A percentile compares a stretch with the other conserved stretches of the same genome.
Evolutionary conservation across 352 stramenopile genomes (phyloP).

Genomic region (Elongisporangium senticosum): DNA sequence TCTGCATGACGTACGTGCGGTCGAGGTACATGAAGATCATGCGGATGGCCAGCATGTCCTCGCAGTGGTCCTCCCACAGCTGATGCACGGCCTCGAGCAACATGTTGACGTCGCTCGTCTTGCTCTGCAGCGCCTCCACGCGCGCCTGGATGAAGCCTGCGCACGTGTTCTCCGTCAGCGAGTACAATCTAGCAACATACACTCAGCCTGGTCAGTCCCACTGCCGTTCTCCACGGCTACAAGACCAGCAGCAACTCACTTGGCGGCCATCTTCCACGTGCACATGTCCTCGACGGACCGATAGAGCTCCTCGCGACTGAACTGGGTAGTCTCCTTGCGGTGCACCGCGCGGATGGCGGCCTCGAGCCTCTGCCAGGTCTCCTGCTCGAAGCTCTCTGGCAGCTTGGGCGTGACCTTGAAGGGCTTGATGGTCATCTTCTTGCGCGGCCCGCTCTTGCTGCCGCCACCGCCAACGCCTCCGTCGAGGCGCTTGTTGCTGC

Average conservation of each 20-base stretch:
- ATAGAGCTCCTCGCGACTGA: conserved; percentile 82
- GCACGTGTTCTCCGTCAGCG: conserved; percentile 63
- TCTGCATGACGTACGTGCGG: conserved; percentile 87
- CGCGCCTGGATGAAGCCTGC: conserved; percentile 50
- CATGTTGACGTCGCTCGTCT: conserved; percentile 53
- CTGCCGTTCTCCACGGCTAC: conserved; percentile 1
- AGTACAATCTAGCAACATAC: conserved; percentile 36
- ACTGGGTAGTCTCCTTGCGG: conserved; percentile 51
- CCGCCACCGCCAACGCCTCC: conserved; percentile 3
- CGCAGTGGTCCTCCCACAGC: conserved; percentile 89
- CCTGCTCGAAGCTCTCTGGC: conserved; percentile 66
- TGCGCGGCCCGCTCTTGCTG: conserved; percentile 23
- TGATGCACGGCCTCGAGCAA: conserved; percentile 76
- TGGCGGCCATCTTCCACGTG: conserved; percentile 89
- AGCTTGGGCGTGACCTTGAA: conserved; percentile 78
- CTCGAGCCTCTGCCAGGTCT: conserved; percentile 72
- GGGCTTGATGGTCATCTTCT: conserved; percentile 85
- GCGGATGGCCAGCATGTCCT: conserved; percentile 90
- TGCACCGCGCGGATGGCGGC: conserved; percentile 62
- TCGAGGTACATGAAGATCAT: conserved; percentile 94
- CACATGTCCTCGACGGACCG: conserved; percentile 87
- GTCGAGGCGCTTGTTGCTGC: conserved; percentile 8
- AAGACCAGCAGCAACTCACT: conserved; percentile 12
- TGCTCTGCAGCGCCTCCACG: conserved; percentile 51
- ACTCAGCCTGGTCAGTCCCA: conserved; percentile 1